Evolutionary conservation across 495 filamentous ascomycete species (phyloP).

Genomic region (Penicillium paradoxum): DNA sequence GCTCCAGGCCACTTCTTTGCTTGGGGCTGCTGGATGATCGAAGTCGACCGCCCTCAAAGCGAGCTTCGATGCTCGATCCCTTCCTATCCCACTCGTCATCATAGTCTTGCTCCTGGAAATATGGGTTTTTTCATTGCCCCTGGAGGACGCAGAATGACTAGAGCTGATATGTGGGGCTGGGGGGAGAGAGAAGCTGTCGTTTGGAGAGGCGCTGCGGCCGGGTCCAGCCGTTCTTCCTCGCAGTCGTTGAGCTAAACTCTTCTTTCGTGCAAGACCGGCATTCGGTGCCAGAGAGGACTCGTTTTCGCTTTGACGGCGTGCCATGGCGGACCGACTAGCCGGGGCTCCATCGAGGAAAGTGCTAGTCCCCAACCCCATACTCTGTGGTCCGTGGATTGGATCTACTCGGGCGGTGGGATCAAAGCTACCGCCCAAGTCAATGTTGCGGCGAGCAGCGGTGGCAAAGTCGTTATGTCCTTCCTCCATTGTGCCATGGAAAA

Average conservation of each 20-base stretch:
- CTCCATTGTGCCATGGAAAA: constrained; percentile 74
- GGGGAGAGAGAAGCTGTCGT: constrained; percentile 27
- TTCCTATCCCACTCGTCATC: constrained; percentile 69
- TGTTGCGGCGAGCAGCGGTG: constrained; percentile 32
- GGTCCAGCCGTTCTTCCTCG: constrained; percentile 49
- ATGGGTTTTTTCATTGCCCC: constrained; percentile 66
- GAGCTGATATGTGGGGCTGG: constrained; percentile 32
- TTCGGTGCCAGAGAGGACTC: constrained; percentile 39
- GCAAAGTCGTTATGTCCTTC: constrained; percentile 82
- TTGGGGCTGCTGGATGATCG: constrained; percentile 62
- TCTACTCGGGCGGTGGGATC: constrained; percentile 57
- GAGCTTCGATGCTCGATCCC: constrained; percentile 51
- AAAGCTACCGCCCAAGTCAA: constrained; percentile 44
- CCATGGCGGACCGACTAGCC: constrained; percentile 76
- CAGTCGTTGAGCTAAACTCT: constrained; percentile 85
- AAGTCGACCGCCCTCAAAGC: constrained; percentile 38
- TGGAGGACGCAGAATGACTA: constrained; percentile 28
- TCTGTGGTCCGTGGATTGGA: constrained; percentile 77
- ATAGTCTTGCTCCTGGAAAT: constrained; percentile 82
- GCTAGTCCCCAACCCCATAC: constrained; percentile 81
- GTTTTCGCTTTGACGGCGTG: constrained; percentile 65
- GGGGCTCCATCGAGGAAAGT: constrained; percentile 96
- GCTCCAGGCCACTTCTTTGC: constrained; percentile 52
- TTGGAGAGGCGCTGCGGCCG: constrained; percentile 47
- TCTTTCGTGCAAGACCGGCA: constrained; percentile 79